These are phyloP conservation scores for Russula foetens DNA, from an alignment of 768 basidiomycete genomes.

Conservation along the genomic window DNA sequence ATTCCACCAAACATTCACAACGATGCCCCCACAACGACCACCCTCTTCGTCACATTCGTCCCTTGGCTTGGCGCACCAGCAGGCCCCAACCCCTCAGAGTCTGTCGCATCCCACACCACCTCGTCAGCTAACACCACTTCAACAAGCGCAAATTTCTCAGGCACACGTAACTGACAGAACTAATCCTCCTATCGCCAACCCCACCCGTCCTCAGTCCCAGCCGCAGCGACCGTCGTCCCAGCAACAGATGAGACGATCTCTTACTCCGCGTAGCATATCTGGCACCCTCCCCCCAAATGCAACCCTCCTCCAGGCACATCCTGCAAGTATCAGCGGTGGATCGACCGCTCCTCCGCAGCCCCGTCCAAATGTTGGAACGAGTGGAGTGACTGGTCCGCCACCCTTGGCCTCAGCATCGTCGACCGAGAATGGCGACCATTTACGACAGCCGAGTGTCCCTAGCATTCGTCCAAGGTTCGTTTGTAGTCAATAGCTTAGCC, in stretches of 20 bases:
- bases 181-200: constrained; percentile 19
- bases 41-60: constrained; percentile 29
- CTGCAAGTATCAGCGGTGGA: constrained; percentile 14
- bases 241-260: constrained; percentile 36
- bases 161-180: constrained; percentile 7
- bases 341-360: constrained; percentile 8
- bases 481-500: background rate
- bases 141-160: constrained; percentile 16
- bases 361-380: background rate
- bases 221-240: constrained; percentile 31
- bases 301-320: constrained; percentile 20
- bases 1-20: constrained; percentile 30
- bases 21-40: constrained; percentile 28
- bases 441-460: constrained; percentile 7
- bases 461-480: constrained; percentile 13
- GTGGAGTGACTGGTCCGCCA: constrained; percentile 1
- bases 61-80: constrained; percentile 8
- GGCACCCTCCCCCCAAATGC: constrained; percentile 29
- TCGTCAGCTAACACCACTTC: constrained; percentile 17
- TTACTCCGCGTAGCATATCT: constrained; percentile 38
- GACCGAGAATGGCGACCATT: constrained; percentile 9
- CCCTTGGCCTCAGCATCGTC: constrained; percentile 10
- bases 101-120: constrained; percentile 11
- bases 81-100: constrained; percentile 5
- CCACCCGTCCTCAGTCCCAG: constrained; percentile 24